These are phyloP conservation scores for Schizophyllum commune DNA, from an alignment of 1,284 basidiomycete genomes.

Conservation along the genomic window DNA sequence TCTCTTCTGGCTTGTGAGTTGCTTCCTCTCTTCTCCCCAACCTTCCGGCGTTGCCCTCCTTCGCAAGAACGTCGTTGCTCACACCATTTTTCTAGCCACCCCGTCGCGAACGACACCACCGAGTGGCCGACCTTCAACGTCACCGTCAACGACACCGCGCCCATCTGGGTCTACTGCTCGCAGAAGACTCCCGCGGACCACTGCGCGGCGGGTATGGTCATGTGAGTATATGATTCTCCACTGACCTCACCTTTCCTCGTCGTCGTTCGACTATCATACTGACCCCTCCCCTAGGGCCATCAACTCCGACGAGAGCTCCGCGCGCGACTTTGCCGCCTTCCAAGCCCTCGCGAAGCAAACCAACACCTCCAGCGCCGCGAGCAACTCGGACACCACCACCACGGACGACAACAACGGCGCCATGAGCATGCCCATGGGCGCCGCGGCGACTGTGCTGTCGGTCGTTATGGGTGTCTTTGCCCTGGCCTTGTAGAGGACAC, in stretches of 20 bases:
- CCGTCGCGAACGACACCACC: constrained; percentile 27
- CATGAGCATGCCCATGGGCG: background rate
- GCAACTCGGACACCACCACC: background rate
- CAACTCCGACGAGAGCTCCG: constrained; percentile 37
- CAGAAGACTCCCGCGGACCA: constrained; percentile 29
- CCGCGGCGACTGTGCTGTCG: background rate
- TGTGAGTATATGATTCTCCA: constrained; percentile 11
- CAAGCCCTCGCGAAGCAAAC: constrained; percentile 23
- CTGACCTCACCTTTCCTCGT: too few species aligned
- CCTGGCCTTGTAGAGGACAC: too few species aligned
- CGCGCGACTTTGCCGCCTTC: constrained; percentile 40
- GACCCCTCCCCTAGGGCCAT: constrained; percentile 16
- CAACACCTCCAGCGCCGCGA: constrained; percentile 13
- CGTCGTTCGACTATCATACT: background rate
- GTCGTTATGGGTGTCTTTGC: background rate
- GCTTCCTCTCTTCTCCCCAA: background rate
- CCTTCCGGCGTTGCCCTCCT: constrained; percentile 10
- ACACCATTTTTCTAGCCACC: constrained; percentile 26
- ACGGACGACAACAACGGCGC: background rate
- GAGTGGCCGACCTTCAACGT: constrained; percentile 41
- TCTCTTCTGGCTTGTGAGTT: constrained; percentile 47
- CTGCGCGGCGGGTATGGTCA: constrained; percentile 40
- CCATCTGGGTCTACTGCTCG: constrained; percentile 44
- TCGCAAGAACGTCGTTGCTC: constrained; percentile 31
- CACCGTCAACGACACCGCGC: constrained; percentile 46